Evolutionary conservation across 306 rosid species (phyloP), one percentile per base, ranked within the genome.

Genomic region (Begonia peltatifolia): DNA sequence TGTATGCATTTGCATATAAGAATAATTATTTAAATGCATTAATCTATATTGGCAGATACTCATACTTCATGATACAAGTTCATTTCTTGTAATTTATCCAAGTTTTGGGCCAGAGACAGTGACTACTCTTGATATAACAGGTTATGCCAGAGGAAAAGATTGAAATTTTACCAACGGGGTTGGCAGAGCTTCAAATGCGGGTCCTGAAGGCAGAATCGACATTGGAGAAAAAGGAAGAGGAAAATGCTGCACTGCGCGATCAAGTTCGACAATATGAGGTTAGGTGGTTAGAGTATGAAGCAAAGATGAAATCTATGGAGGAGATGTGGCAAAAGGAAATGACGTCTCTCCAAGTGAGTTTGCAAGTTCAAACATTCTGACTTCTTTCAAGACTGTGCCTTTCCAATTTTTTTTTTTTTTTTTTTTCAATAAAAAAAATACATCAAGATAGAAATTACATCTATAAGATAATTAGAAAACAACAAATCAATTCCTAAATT

Each of bases 241-340:
- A 87, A 81, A 92, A 83, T 71, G 57, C 70, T 13, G 84, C 80
- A 48, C 66, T 92, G 79, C 80, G 67, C 61, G 99, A 87, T 63
- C 82, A 79, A 25, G 77, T 86, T 49, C 78, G 69, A 41, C 88
- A 81, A 56, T 79, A 59, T 56, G 87, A 92, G 76, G 65, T 62
- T 18, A 77, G 87, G 67, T 87, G 99, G 99, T 75, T 74, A 64
- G 93, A 92, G 12, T 83, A 92, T 17, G 96, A 92, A 71, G 76
- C 49, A 36, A 92, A 70, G 85, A 86, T 92, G 99, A 86, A 81
- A 71, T 66, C 93, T 48, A 83, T 83, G 99, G 96, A 92, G 75
- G 94, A 92, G 12, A 68, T 68, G 78, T 92, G 96, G 96, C 94
- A 87, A 76, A 83, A 68, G 71, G 94, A 92, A 73, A 92, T 83